Evolutionary conservation across 2,329 filamentous ascomycete genomes (phyloP), one percentile per base, ranked within the genome.

Genomic region (Fusarium praegraminearum): DNA sequence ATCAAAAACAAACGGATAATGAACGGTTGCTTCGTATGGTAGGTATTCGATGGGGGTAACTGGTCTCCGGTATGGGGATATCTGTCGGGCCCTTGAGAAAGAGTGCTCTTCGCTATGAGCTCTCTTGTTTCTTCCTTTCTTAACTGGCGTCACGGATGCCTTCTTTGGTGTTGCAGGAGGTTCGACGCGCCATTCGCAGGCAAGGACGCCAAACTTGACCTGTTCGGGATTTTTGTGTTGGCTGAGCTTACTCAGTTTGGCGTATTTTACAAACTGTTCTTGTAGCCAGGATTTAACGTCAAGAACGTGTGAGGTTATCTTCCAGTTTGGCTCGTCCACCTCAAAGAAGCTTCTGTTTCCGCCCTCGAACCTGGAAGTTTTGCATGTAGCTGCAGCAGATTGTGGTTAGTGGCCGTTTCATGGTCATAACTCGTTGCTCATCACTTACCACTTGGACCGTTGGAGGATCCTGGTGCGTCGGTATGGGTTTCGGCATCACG

Each of bases 131-230:
- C 59, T 62, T 18, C 74, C 75, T 50, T 76, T 76, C 57, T 73
- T 74, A 20, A 57, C 45, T 6, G 72, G 69, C 32, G 60, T 65
- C 7, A 35, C 26, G 3, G 57, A 38, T 33, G 53, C 43, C 33
- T 58, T 65, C 20, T 59, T 71, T 18, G 55, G 40, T 38, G 65
- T 64, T 36, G 56, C 30, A 22, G 66, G 66, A 12, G 72, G 70
- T 18, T 55, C 73, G 16, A 78, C 75, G 8, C 71, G 62, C 81
- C 80, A 83, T 65, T 83, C 79, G 63, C 81, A 83, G 2, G 78
- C 80, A 38, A 84, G 50, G 7, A 84, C 73, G 28, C 79, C 77
- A 62, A 84, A 84, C 16, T 78, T 70, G 49, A 84, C 83, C 9
- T 70, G 69, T 22, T 76, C 74, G 2, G 83, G 81, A 20, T 68